Evolutionary conservation across 805 yeast species (phyloP).

Genomic region (Kluyveromyces starmeri): DNA sequence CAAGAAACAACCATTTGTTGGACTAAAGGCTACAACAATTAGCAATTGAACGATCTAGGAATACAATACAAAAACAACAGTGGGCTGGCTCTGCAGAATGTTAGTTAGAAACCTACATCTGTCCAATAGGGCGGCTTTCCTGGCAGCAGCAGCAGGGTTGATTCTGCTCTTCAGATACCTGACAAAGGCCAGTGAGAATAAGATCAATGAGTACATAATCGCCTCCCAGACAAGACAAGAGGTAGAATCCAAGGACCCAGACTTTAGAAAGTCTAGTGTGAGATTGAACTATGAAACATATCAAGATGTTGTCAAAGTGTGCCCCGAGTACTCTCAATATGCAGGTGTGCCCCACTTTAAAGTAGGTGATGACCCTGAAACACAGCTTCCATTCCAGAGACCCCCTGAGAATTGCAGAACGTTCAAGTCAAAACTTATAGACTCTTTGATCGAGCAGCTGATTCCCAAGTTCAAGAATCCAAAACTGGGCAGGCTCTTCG

Average conservation of each 20-base stretch:
- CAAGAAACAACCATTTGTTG: too few relatives aligned
- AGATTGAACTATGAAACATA: background rate
- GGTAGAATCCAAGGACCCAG: background rate
- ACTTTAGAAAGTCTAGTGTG: background rate
- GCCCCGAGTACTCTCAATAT: slow-evolving; percentile 59
- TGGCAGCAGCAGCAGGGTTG: background rate
- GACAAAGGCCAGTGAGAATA: background rate
- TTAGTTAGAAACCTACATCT: background rate
- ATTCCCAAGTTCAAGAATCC: slow-evolving; percentile 41
- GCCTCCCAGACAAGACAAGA: background rate
- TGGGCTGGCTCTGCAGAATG: too few relatives aligned
- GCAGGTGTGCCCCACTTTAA: slow-evolving; percentile 50
- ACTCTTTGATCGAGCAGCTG: slow-evolving; percentile 46
- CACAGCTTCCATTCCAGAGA: slow-evolving; percentile 58
- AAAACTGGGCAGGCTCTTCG: slow-evolving; percentile 67
- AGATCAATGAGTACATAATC: background rate
- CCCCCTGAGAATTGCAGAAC: slow-evolving; percentile 70
- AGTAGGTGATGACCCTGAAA: slow-evolving; percentile 27
- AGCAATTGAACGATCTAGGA: too few relatives aligned
- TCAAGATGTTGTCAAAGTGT: background rate
- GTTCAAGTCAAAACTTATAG: slow-evolving; percentile 55
- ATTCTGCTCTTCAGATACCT: background rate
- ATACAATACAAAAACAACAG: too few relatives aligned
- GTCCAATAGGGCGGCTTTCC: background rate
- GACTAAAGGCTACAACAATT: too few relatives aligned